Base-by-base conservation (phyloP, 345 rosid species). In the Carallia brachiata region DNA sequence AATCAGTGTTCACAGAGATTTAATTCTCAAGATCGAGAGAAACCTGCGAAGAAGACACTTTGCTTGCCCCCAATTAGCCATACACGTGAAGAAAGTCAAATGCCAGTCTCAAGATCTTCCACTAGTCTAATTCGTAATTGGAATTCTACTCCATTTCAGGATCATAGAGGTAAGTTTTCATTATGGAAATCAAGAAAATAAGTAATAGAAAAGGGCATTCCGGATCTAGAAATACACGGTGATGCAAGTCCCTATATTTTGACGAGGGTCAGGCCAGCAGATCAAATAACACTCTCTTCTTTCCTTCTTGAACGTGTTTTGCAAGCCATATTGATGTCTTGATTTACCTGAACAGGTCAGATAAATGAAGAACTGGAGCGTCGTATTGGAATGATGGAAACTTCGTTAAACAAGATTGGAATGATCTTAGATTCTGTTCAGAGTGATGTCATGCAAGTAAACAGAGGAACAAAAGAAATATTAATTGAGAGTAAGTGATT, bases 351-450 rank as follows among this genome's bases (percentile, higher is more conserved):
- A 66, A 68, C 85, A 92, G 92, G 86, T 81, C 96, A 82, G 78
- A 63, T 75, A 10, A 75, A 77, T 70, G 92, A 90, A 79, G 98
- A 89, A 72, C 86, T 90, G 68, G 91, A 87, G 79, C 90, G 73
- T 55, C 82, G 85, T 78, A 75, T 88, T 68, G 89, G 88, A 61
- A 73, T 86, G 82, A 82, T 88, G 73, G 98, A 90, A 78, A 86
- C 91, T 77, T 89, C 94, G 62, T 62, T 90, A 57, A 96, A 75
- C 80, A 90, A 88, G 84, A 79, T 85, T 72, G 88, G 89, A 52
- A 90, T 87, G 86, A 85, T 88, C 76, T 69, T 95, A 76, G 97
- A 85, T 77, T 88, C 98, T 59, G 77, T 90, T 73, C 93, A 92
- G 84, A 84, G 82, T 67, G 91, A 96, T 80, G 74, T 96, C 70